phyloP scores from a whole-genome alignment of 768 basidiomycete genomes.

The Tulasnella sp. region DNA sequence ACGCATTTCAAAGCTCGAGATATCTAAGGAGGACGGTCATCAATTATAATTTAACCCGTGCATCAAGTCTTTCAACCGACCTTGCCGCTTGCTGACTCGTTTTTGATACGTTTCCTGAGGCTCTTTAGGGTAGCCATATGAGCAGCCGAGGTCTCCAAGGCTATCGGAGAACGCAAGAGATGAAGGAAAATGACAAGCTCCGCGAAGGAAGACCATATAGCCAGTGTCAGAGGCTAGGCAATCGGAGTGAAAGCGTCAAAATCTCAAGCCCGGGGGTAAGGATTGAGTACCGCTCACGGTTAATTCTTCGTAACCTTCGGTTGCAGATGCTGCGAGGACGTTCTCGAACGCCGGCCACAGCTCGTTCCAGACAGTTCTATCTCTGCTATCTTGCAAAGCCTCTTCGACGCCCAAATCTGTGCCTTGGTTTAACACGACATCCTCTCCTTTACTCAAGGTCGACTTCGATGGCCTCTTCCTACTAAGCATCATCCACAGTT shows the following conservation, averaged over 20 bases:
- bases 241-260: background rate
- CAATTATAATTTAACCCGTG: background rate
- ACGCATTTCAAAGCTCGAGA: conserved; percentile 41
- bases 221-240: conserved; percentile 41
- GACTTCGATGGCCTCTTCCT: conserved; percentile 22
- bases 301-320: background rate
- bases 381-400: conserved; percentile 18
- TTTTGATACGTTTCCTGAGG: conserved; percentile 34
- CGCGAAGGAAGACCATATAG: conserved; percentile 49
- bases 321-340: background rate
- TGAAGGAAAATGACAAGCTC: conserved; percentile 55
- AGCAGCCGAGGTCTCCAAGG: conserved; percentile 37
- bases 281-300: background rate
- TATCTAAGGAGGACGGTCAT: conserved; percentile 30
- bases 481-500: conserved; percentile 57
- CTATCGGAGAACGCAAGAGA: conserved; percentile 40
- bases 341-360: conserved; percentile 59
- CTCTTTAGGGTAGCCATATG: conserved; percentile 41
- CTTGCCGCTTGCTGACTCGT: conserved; percentile 42
- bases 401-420: background rate
- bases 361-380: conserved; percentile 56
- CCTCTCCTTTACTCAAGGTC: background rate
- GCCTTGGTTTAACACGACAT: background rate
- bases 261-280: background rate
- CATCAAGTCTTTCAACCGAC: conserved; percentile 24